A percentile compares a stretch with the other conserved stretches of the same genome.
Evolutionary conservation across 192 early-diverging fungal genomes (phyloP).

Genomic region (Podila epicladia): DNA sequence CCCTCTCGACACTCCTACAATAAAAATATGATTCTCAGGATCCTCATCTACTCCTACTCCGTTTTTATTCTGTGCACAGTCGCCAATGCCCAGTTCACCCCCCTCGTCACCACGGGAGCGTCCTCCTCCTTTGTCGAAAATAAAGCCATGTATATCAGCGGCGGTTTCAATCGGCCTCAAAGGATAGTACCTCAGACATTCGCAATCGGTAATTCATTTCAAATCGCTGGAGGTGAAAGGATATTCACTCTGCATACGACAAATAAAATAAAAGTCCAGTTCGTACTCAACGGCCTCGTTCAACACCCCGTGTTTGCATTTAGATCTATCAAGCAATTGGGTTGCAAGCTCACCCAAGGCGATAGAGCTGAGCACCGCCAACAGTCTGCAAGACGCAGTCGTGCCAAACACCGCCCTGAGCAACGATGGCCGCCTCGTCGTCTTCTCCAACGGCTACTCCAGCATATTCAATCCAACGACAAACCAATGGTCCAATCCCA

Average conservation of each 20-base stretch:
- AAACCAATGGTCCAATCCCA: not conserved
- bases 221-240: too few relatives aligned
- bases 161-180: not conserved
- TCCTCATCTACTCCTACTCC: not conserved
- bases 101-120: not conserved
- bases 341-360: not conserved
- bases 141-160: constrained; percentile 2
- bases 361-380: not conserved
- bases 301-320: too few relatives aligned
- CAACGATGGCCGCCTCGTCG: not conserved
- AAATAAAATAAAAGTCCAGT: too few relatives aligned
- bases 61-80: not conserved
- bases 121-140: not conserved
- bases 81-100: not conserved
- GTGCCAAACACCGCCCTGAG: not conserved
- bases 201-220: not conserved
- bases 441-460: not conserved
- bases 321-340: not conserved
- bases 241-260: too few relatives aligned
- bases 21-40: not conserved
- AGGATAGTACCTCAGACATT: not conserved
- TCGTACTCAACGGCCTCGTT: too few relatives aligned
- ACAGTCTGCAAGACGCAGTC: constrained; percentile 2
- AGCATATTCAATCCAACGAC: not conserved
- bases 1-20: not conserved